Percentiles rank a stretch among this genome's conserved stretches.
Evolutionary conservation across 2,329 filamentous ascomycete genomes (phyloP).

Genomic region (Pseudogymnoascus sp.): DNA sequence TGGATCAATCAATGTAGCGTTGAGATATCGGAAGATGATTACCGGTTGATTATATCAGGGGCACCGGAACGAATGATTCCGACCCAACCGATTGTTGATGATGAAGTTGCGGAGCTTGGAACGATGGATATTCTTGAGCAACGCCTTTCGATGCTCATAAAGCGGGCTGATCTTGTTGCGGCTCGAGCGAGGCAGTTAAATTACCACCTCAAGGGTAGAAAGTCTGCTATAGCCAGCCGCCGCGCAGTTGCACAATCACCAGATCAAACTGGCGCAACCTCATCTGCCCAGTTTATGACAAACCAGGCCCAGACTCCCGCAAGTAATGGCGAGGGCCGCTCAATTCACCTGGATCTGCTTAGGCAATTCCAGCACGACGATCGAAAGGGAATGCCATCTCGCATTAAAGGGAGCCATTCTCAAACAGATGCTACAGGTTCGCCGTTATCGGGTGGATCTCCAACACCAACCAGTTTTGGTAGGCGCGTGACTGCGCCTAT

Average conservation of each 20-base stretch:
- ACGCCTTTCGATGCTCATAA: constrained; percentile 67
- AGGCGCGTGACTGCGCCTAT: not conserved
- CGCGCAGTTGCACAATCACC: constrained; percentile 35
- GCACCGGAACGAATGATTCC: constrained; percentile 76
- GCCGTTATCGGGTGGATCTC: constrained; percentile 8
- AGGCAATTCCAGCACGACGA: constrained; percentile 40
- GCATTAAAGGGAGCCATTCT: constrained; percentile 15
- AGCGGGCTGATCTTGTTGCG: constrained; percentile 68
- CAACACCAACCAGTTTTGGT: constrained; percentile 10
- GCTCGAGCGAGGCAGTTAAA: constrained; percentile 70
- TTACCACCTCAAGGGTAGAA: constrained; percentile 67
- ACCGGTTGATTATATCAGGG: constrained; percentile 72
- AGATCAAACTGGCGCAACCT: constrained; percentile 13
- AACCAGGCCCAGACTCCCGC: not conserved
- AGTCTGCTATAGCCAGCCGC: constrained; percentile 61
- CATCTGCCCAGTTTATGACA: not conserved
- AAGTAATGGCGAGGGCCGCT: constrained; percentile 13
- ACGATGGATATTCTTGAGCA: constrained; percentile 78
- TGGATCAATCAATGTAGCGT: constrained; percentile 72
- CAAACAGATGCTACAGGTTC: constrained; percentile 14
- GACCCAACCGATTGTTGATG: constrained; percentile 72
- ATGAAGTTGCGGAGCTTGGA: constrained; percentile 76
- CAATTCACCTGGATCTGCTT: constrained; percentile 45
- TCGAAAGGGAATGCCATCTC: constrained; percentile 21
- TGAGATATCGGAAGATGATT: constrained; percentile 84